Evolutionary conservation across 1,284 basidiomycete genomes (phyloP).

Genomic region (Ganoderma meredithae): DNA sequence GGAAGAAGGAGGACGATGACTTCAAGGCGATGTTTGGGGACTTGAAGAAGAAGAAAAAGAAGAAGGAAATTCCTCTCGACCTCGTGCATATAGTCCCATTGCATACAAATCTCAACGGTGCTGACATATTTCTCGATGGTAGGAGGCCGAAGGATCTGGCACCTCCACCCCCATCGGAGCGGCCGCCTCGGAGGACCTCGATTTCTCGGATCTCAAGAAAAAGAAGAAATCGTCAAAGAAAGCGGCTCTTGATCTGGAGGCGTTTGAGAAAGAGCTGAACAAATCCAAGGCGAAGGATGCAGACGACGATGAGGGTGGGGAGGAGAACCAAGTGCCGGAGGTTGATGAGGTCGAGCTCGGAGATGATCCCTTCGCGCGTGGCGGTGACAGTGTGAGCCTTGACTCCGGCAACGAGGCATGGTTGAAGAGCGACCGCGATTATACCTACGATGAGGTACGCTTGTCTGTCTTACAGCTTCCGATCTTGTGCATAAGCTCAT

Average conservation of each 20-base stretch:
- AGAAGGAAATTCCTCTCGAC: conserved; percentile 89
- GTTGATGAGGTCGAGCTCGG: conserved; percentile 84
- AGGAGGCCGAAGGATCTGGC: conserved; percentile 70
- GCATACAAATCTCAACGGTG: neutral
- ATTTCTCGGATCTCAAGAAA: conserved; percentile 88
- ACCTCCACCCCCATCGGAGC: conserved; percentile 62
- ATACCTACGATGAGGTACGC: conserved; percentile 89
- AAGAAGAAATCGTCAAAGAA: conserved; percentile 85
- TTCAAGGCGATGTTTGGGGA: conserved; percentile 87
- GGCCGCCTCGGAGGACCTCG: conserved; percentile 67
- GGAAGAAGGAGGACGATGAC: conserved; percentile 72
- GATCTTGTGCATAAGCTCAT: neutral
- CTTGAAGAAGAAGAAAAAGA: conserved; percentile 93
- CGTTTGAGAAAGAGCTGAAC: conserved; percentile 89
- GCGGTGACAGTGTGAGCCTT: conserved; percentile 58
- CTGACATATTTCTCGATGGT: conserved; percentile 13
- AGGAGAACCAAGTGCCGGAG: conserved; percentile 57
- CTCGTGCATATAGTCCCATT: conserved; percentile 58
- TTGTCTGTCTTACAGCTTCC: neutral
- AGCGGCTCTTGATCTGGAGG: conserved; percentile 77
- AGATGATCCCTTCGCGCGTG: conserved; percentile 83
- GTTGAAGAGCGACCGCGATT: conserved; percentile 94
- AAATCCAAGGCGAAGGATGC: conserved; percentile 69
- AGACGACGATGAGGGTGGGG: conserved; percentile 61
- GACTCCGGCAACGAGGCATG: conserved; percentile 83